Base-by-base conservation (phyloP, 1,284 basidiomycete species). In the Ceratobasidium sp. region DNA sequence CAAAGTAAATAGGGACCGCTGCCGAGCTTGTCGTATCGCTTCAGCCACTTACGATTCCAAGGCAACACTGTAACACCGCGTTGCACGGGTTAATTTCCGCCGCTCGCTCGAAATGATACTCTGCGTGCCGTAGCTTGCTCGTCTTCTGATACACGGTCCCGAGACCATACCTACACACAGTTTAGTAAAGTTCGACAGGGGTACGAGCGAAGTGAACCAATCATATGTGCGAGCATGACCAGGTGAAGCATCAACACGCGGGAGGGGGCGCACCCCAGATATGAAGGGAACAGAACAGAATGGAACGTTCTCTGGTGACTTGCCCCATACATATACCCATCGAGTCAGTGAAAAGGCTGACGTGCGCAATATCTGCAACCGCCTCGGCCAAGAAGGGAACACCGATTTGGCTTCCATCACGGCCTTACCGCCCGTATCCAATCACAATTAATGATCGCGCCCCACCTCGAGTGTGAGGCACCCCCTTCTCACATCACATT, bases 101-200 rank as follows among this genome's bases (percentile, higher is more conserved):
- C 2, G 97, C 96, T 81, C 92, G 92, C 78, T 93, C 89, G 85
- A 95, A 98, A 84, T 98, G 96, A 84, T 96, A 98, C 82, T 98
- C 95, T 48, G 96, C 96, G 76, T 96, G 86, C 69, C 93, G 90
- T 77, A 93, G 86, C 85, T 96, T 97, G 84, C 93, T 96, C 87
- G 92, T 93, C 79, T 93, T 89, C 82, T 96, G 87, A 86, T 97
- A 98, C 81, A 95, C 97, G 63, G 93, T 93, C 72, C 97, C 96
- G 78, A 98, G 86, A n/a, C 97, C 97, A 84, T 98, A 98, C 95
- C 95, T 97, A 81, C 66, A 71, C 50, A 56, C 33, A n/a, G 36
- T 67, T 67, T 54, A 67, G 65, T 67, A 15, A 67, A 54, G 7
- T 74, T 67, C 54, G 63, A 67, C 76, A 72, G 59, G 53, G 50